Base-by-base conservation (phyloP, 129 eudicot genomes). In the Flaveria brownii region DNA sequence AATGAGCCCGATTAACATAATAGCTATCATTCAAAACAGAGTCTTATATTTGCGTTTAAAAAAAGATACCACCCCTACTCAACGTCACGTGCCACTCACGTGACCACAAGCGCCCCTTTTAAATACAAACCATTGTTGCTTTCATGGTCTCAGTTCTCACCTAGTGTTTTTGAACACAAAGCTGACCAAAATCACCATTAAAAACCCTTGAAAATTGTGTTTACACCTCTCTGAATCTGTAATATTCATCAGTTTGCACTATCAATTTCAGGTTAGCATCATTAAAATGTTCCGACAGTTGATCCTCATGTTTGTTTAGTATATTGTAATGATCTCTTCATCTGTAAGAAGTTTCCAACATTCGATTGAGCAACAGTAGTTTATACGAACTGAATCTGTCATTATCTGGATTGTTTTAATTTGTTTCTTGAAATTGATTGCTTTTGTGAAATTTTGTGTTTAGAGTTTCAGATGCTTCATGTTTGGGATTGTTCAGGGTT, bases 71-170 rank as follows among this genome's bases (percentile, higher is more conserved):
- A 28, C 30, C 69, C n/a, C 14, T 54, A n/a, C 51, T 63, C 59
- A 39, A 57, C 26, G 2, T 49, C 74, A 80, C 83, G 78, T 80
- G 83, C 18, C 2, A n/a, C 69, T 64, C 78, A 52, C 78, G 73
- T 79, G 78, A 63, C 56, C 49, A 12, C 1, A 12, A 43, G 2
- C 50, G 0, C 12, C 59, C 18, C 52, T 30, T 5, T 36, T 42
- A 80, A 80, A 73, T 64, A 28, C 59, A 51, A 52, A 16, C 11
- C 52, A 13, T 14, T 23, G 4, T 36, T 18, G 22, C 36, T 30
- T 71, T 41, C 9, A 16, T 50, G 9, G 61, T 18, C 16, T 30
- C 6, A 4, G 4, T 3, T 33, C 6, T 26, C 72, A 45, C 62
- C 42, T 50, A 61, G 64, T 63, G 14, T 50, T 22, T 28, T 47